phyloP scores from a whole-genome alignment of 306 rosid species.

The Adenanthera pavonina region DNA sequence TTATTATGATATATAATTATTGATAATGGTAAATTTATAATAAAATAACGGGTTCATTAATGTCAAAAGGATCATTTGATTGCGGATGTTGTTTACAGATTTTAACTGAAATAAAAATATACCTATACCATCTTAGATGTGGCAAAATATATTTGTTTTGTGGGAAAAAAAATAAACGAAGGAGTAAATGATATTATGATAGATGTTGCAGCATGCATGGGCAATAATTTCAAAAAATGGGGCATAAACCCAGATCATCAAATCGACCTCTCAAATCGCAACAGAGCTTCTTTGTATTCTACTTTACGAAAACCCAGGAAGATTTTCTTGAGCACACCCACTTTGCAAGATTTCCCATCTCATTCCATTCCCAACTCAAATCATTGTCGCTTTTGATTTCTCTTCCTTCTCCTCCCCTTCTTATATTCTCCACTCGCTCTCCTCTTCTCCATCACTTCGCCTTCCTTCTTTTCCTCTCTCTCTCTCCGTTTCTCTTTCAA shows the following conservation, averaged over 20 bases:
- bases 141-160: neutral
- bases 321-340: slow-evolving; percentile 53
- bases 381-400: slow-evolving; percentile 48
- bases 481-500: slow-evolving; percentile 21
- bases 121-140: neutral
- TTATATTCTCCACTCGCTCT: slow-evolving; percentile 42
- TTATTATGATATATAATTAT: too few species aligned
- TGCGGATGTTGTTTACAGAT: too few species aligned
- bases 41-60: too few species aligned
- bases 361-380: slow-evolving; percentile 39
- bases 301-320: slow-evolving; percentile 62
- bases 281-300: slow-evolving; percentile 23
- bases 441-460: slow-evolving; percentile 33
- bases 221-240: slow-evolving; percentile 6
- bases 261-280: slow-evolving; percentile 52
- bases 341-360: slow-evolving; percentile 46
- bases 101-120: too few species aligned
- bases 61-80: too few species aligned
- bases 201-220: slow-evolving; percentile 22
- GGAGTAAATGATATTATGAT: neutral
- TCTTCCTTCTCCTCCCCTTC: slow-evolving; percentile 35
- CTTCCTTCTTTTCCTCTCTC: too few species aligned
- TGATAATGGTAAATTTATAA: too few species aligned
- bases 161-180: neutral
- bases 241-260: slow-evolving; percentile 42